Evolutionary conservation across 331 rosid genomes (phyloP), one percentile per base, ranked within the genome.

Genomic region (Rosa hybrid): DNA sequence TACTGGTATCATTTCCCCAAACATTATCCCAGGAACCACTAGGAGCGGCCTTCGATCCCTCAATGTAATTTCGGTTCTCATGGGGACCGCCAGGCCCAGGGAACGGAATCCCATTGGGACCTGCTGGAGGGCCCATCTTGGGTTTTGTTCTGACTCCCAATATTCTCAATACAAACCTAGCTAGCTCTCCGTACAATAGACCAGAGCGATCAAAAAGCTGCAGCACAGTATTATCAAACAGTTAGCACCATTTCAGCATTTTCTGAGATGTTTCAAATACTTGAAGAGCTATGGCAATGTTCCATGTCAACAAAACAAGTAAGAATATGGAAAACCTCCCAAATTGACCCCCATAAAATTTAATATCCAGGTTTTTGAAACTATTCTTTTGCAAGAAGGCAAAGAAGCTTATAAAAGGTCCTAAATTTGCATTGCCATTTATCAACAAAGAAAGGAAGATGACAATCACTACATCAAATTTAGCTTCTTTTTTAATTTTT

Each of bases 181-280:
- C 98, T 21, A 92, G 94, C 83, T 90, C 98, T 77, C 98, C 97
- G 11, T 94, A 94, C 62, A 94, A 87, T 75, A 94, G 6, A 57
- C 98, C 98, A 12, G 96, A 94, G 74, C 96, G 94, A 77, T 94
- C 97, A 81, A 92, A 92, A 72, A 94, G 92, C 97, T 94, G 98
- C 84, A 77, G 44, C 17, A 23, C 59, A 57, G 49, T 64, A 63
- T 30, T 1, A 45, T 64, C 16, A 48, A 76, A 7, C 45, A 48
- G 60, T 76, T 27, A 63, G 14, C 54, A 67, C 34, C 38, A 76
- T 39, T 42, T 56, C 7, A 20, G 12, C 20, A 65, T 14, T 27
- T 14, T 17, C 21, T 42, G 62, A 41, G 0, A 78, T 38, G 9
- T 30, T 67, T 51, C 21, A 76, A 44, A 62, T 45, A 13, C 12